Evolutionary conservation across 805 yeast species (phyloP).

Genomic region (Candida railenensis): DNA sequence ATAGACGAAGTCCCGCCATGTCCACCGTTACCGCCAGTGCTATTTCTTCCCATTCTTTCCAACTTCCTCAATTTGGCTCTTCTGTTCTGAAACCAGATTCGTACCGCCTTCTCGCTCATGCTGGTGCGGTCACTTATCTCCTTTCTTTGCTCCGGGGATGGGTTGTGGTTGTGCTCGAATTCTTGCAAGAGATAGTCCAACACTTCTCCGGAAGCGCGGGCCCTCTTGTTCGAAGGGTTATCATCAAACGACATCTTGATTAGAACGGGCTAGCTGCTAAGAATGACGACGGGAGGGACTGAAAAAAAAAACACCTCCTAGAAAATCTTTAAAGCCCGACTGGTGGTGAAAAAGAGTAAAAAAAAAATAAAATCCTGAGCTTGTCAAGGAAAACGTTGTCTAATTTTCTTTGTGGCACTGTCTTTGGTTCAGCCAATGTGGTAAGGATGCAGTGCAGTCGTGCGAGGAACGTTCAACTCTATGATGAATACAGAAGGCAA

Average conservation of each 20-base stretch:
- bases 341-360: neutral
- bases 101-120: constrained; percentile 83
- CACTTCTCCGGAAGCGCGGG: constrained; percentile 80
- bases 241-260: constrained; percentile 22
- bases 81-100: constrained; percentile 92
- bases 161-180: constrained; percentile 72
- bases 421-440: neutral
- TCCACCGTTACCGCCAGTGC: constrained; percentile 13
- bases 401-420: neutral
- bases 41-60: constrained; percentile 45
- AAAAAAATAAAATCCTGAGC: neutral
- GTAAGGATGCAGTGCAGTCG: neutral
- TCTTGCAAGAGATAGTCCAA: constrained; percentile 65
- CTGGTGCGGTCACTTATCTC: constrained; percentile 69
- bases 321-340: neutral
- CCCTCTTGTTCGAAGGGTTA: constrained; percentile 43
- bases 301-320: neutral
- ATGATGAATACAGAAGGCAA: too few relatives aligned
- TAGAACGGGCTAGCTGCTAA: too few relatives aligned
- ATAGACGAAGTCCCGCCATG: constrained; percentile 12
- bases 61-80: constrained; percentile 74
- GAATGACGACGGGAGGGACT: neutral
- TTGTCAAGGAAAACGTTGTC: neutral
- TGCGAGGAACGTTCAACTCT: neutral
- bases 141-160: constrained; percentile 68